phyloP scores from a whole-genome alignment of 768 basidiomycete genomes.

The Phanerochaete carnosa region DNA sequence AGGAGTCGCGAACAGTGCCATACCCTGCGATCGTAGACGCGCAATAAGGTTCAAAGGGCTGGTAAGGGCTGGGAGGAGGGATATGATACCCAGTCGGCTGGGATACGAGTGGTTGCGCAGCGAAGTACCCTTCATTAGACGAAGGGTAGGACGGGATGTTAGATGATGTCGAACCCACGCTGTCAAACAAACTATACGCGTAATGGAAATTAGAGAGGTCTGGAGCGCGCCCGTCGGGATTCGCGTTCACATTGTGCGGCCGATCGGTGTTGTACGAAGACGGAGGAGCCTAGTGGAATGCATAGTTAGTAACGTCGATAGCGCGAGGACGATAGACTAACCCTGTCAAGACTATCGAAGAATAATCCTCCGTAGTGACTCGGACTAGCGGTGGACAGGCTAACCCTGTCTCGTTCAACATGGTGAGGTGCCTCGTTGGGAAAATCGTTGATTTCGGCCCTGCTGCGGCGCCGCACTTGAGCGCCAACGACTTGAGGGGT shows the following conservation, averaged over 20 bases:
- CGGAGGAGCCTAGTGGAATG: neutral
- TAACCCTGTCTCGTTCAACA: neutral
- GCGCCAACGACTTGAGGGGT: neutral
- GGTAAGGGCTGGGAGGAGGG: neutral
- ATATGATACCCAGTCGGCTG: neutral
- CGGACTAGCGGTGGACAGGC: neutral
- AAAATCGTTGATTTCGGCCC: neutral
- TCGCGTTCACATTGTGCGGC: too few species aligned
- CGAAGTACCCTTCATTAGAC: neutral
- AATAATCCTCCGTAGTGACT: neutral
- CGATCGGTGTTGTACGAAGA: neutral
- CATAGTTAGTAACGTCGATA: too few species aligned
- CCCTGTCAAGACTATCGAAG: neutral
- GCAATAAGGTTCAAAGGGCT: neutral
- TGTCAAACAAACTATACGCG: neutral
- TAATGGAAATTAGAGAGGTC: neutral
- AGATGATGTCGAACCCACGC: neutral
- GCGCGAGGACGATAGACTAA: neutral
- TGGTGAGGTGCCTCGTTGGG: neutral
- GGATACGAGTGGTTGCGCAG: neutral
- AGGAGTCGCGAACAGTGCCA: neutral
- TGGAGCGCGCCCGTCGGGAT: neutral
- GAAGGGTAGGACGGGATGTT: neutral
- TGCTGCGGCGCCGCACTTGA: neutral
- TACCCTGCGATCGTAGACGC: neutral